Evolutionary conservation across 805 yeast genomes (phyloP).

Genomic region (Diddensiella transvaalensis): DNA sequence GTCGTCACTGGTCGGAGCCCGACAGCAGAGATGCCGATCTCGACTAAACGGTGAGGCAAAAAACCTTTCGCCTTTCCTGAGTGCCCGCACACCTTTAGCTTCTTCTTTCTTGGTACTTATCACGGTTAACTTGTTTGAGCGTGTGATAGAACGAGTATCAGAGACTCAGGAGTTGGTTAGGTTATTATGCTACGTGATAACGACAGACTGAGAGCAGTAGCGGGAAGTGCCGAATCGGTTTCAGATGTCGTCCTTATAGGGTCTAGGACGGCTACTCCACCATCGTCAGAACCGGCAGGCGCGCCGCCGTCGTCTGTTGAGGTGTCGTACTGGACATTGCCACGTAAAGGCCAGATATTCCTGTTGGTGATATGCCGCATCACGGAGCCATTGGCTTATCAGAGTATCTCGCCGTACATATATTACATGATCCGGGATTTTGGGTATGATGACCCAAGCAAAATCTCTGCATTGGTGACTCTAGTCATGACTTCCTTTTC

Average conservation of each 20-base stretch:
- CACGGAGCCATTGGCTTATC: constrained; percentile 60
- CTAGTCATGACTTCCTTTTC: constrained; percentile 56
- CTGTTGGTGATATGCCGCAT: constrained; percentile 37
- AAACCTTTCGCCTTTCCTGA: too few species aligned
- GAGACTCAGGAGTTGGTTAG: neutral
- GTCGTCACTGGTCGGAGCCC: too few species aligned
- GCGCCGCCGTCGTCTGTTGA: neutral
- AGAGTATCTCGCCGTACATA: constrained; percentile 60
- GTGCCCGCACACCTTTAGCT: too few species aligned
- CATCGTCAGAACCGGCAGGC: neutral
- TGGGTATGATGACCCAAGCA: constrained; percentile 31
- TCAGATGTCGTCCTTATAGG: neutral
- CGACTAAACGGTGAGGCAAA: neutral
- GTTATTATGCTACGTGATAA: neutral
- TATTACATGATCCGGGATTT: constrained; percentile 62
- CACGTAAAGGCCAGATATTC: constrained; percentile 23
- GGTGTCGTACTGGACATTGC: constrained; percentile 25
- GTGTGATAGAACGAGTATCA: too few species aligned
- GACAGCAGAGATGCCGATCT: neutral
- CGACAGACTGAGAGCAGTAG: neutral
- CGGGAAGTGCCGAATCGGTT: neutral
- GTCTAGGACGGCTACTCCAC: neutral
- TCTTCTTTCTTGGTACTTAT: neutral
- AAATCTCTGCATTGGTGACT: constrained; percentile 37
- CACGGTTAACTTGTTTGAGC: too few species aligned